Evolutionary conservation across 2,329 filamentous ascomycete species (phyloP).

Genomic region (Ophiostoma sp.): DNA sequence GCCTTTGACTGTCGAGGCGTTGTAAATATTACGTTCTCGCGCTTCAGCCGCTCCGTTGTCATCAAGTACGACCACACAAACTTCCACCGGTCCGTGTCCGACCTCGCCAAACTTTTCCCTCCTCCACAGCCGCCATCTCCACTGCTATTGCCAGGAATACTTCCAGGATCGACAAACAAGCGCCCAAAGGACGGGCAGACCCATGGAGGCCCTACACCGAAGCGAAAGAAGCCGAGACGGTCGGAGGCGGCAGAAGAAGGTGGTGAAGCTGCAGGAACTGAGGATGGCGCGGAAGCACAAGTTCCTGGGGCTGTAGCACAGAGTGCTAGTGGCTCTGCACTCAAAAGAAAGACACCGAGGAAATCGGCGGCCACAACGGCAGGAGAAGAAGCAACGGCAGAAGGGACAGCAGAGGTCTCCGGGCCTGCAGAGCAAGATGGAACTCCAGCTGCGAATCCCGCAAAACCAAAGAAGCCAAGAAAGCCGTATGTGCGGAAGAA

Average conservation of each 20-base stretch:
- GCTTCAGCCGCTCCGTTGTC: constrained; percentile 43
- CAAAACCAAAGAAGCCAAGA: constrained; percentile 18
- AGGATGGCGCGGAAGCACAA: neutral
- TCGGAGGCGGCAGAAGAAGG: neutral
- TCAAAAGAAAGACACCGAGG: constrained; percentile 14
- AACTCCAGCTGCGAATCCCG: neutral
- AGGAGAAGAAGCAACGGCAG: neutral
- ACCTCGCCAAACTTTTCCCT: constrained; percentile 45
- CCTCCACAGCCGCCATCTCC: constrained; percentile 39
- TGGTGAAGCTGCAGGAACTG: neutral
- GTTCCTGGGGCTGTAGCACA: neutral
- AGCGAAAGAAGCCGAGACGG: neutral
- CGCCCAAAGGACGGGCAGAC: neutral
- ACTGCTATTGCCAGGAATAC: neutral
- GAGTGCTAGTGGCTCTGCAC: neutral
- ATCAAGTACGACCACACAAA: constrained; percentile 54
- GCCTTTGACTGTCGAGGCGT: constrained; percentile 56
- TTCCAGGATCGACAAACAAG: constrained; percentile 18
- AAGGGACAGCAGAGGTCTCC: neutral
- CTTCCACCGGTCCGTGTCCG: constrained; percentile 51
- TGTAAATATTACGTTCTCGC: constrained; percentile 47
- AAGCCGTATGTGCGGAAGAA: neutral
- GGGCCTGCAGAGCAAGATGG: neutral
- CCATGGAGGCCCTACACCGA: neutral
- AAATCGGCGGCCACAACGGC: neutral